A percentile compares a stretch with the other conserved stretches of the same genome.
These are phyloP conservation scores for Urochloa ruziziensis DNA, from an alignment of 176 grass and related monocot genomes.

Conservation along the genomic window DNA sequence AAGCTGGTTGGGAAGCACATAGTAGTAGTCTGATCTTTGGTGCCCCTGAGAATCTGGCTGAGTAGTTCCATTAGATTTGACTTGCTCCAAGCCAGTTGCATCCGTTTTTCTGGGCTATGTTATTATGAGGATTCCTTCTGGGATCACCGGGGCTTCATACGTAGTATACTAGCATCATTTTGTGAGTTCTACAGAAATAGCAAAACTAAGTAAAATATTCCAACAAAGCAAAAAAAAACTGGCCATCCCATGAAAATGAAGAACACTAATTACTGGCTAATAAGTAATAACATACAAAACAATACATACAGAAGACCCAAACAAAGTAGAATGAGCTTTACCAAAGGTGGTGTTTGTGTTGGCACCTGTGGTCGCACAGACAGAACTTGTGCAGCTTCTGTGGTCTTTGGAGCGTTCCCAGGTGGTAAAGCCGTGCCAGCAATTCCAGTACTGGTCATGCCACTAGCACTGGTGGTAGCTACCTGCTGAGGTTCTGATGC, in stretches of 20 bases:
- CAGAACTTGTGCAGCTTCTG: conserved; percentile 46
- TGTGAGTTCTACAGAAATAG: conserved; percentile 42
- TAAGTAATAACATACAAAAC: neutral
- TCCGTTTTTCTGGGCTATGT: conserved; percentile 44
- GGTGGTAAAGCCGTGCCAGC: conserved; percentile 47
- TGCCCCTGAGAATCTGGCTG: conserved; percentile 41
- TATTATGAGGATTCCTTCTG: conserved; percentile 69
- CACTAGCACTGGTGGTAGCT: conserved; percentile 31
- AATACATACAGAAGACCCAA: neutral
- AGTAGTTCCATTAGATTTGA: conserved; percentile 48
- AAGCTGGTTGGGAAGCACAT: conserved; percentile 30
- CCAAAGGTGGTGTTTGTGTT: conserved; percentile 33
- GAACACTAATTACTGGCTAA: neutral
- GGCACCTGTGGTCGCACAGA: conserved; percentile 38
- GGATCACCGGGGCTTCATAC: conserved; percentile 97
- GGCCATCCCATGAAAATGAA: neutral
- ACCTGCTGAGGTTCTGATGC: conserved; percentile 47
- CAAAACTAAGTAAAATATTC: conserved; percentile 18
- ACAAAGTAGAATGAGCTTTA: conserved; percentile 15
- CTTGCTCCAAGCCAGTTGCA: conserved; percentile 37
- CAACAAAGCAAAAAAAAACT: conserved; percentile 16
- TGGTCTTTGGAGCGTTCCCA: conserved; percentile 26
- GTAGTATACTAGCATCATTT: conserved; percentile 50
- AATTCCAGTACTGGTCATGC: conserved; percentile 25
- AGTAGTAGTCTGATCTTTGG: conserved; percentile 33